Percentiles rank a stretch among this genome's conserved stretches.
Evolutionary conservation across 1,139 yeast species (phyloP).

Genomic region (Suzukiozyma palmioleophila): DNA sequence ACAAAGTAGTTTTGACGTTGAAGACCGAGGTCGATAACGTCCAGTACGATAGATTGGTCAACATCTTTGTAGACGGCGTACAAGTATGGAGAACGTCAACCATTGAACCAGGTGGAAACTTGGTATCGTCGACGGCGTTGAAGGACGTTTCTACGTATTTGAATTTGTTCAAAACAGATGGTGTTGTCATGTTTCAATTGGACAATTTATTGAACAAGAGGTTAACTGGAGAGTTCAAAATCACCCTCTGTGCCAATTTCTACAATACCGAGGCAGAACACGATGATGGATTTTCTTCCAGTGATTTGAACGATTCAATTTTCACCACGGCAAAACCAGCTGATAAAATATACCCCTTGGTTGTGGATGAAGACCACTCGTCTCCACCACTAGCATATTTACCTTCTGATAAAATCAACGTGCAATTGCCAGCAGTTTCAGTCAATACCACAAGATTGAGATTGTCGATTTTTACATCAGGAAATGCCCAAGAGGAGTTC

Average conservation of each 20-base stretch:
- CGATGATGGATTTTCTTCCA: conserved; percentile 2
- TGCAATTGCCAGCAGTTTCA: conserved; percentile 37
- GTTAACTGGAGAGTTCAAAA: conserved; percentile 59
- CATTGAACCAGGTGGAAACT: conserved; percentile 62
- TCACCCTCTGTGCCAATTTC: conserved; percentile 49
- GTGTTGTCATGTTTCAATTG: conserved; percentile 47
- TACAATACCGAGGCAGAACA: conserved; percentile 20
- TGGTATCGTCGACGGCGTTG: conserved; percentile 42
- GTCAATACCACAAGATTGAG: conserved; percentile 54
- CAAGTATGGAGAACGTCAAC: conserved; percentile 86
- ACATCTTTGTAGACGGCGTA: conserved; percentile 58
- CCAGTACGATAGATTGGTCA: conserved; percentile 76
- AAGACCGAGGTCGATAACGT: conserved; percentile 58
- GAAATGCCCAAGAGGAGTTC: conserved; percentile 77
- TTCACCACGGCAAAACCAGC: conserved; percentile 27
- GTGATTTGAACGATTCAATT: conserved; percentile 8
- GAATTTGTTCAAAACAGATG: conserved; percentile 40
- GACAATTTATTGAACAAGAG: conserved; percentile 59
- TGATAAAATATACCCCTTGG: conserved; percentile 28
- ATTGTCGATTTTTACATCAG: conserved; percentile 63
- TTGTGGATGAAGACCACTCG: conserved; percentile 12
- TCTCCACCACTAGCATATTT: conserved; percentile 34
- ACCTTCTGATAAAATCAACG: conserved; percentile 34
- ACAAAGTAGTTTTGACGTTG: conserved; percentile 57
- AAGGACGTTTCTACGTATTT: conserved; percentile 66